Conservation (phyloP, 768 basidiomycete species). For the Serendipita sp. region DNA sequence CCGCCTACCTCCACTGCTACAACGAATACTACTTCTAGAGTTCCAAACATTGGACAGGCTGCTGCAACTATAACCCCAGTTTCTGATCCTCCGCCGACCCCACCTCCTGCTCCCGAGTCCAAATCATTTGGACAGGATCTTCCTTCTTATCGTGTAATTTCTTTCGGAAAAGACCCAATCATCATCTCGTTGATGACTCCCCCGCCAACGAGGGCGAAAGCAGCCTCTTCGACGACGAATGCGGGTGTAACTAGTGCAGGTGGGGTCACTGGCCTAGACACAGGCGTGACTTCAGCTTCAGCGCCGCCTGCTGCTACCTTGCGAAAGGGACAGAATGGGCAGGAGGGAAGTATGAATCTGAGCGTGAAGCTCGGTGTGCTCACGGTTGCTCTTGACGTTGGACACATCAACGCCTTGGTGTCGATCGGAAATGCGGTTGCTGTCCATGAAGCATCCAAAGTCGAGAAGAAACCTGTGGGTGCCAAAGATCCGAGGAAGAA, state of each 20-base stretch:
- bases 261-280: neutral
- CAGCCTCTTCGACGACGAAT: too few species aligned
- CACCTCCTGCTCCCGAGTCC: neutral
- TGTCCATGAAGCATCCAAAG: too few species aligned
- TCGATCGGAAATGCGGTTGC: conserved; percentile 15
- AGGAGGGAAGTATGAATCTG: conserved; percentile 20
- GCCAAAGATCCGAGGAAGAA: neutral
- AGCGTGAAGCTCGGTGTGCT: conserved; percentile 33
- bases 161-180: conserved; percentile 48
- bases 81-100: neutral
- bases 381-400: conserved; percentile 39
- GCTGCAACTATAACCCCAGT: neutral
- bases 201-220: conserved; percentile 11
- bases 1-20: neutral
- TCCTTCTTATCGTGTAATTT: conserved; percentile 26
- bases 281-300: neutral
- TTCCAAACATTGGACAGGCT: neutral
- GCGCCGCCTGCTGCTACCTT: neutral
- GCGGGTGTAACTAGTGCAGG: too few species aligned
- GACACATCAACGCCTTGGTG: conserved; percentile 38
- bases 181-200: conserved; percentile 38
- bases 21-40: neutral
- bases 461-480: neutral
- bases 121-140: neutral
- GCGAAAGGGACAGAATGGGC: too few species aligned